Evolutionary conservation across 345 rosid species (phyloP).

Genomic region (Rhodomyrtus tomentosa): DNA sequence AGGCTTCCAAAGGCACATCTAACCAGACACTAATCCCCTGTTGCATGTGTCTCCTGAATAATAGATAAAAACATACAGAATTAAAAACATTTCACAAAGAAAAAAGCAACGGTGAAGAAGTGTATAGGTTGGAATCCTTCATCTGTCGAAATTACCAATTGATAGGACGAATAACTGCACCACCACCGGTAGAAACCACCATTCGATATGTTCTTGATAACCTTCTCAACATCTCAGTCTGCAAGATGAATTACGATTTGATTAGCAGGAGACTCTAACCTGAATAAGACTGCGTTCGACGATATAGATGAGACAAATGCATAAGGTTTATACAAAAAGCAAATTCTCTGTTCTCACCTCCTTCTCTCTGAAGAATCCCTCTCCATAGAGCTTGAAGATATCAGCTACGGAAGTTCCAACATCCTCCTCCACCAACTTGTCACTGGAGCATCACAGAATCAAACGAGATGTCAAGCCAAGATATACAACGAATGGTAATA

Average conservation of each 20-base stretch:
- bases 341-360: conserved; percentile 39
- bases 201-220: conserved; percentile 47
- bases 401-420: conserved; percentile 65
- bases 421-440: conserved; percentile 53
- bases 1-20: conserved; percentile 93
- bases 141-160: conserved; percentile 46
- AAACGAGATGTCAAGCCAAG: background rate
- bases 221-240: conserved; percentile 54
- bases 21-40: conserved; percentile 86
- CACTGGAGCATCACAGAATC: conserved; percentile 25
- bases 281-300: background rate
- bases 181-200: conserved; percentile 98
- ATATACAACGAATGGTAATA: background rate
- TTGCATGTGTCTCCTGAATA: conserved; percentile 61
- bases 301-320: background rate
- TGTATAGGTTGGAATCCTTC: background rate
- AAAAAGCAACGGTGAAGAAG: background rate
- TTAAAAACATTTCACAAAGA: background rate
- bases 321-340: background rate
- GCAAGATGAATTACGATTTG: background rate
- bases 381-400: conserved; percentile 73
- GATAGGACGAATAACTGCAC: conserved; percentile 64
- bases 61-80: background rate
- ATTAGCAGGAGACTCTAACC: background rate
- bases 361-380: conserved; percentile 71